Conservation (phyloP, 2,329 filamentous ascomycete species). For the Pseudogymnoascus sp. region DNA sequence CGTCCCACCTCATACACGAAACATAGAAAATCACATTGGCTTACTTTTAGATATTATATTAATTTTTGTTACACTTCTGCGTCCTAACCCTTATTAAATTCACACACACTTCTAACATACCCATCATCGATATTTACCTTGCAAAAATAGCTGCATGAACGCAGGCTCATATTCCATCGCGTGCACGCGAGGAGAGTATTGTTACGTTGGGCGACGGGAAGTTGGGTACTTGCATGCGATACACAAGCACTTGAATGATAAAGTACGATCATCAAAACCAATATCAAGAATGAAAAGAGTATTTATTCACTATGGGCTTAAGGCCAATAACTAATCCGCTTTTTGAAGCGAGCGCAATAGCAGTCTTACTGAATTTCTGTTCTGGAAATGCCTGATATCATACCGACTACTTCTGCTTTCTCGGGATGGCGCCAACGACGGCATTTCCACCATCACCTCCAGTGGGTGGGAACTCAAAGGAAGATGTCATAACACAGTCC, state of each 20-base stretch:
- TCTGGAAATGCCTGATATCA: background rate
- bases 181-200: too few species aligned
- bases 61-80: background rate
- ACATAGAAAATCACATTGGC: background rate
- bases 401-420: background rate
- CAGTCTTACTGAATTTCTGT: background rate
- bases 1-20: too few species aligned
- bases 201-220: too few species aligned
- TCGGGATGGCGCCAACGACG: background rate
- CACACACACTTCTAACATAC: background rate
- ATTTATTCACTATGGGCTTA: background rate
- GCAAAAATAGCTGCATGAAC: background rate
- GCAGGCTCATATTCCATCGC: too few species aligned
- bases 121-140: background rate
- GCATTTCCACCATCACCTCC: background rate
- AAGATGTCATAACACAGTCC: background rate
- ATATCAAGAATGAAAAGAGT: background rate
- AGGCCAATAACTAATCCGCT: background rate
- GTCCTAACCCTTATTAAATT: background rate
- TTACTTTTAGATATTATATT: background rate
- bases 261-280: background rate
- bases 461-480: background rate
- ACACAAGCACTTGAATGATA: background rate
- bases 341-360: background rate
- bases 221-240: background rate